Base-by-base conservation (phyloP, 805 yeast species). In the Pichia gijzeniarum region DNA sequence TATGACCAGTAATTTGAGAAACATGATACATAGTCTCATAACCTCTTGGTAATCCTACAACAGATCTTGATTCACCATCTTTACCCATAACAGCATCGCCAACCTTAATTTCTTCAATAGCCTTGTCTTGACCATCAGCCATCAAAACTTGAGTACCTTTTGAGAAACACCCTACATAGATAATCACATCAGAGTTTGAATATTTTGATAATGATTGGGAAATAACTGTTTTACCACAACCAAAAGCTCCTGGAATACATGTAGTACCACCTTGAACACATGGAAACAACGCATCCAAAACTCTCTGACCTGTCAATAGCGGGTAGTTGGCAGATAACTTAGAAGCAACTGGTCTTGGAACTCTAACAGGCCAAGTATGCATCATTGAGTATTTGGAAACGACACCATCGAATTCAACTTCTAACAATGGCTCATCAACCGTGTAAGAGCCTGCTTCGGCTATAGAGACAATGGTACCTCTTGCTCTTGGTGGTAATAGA, bases 221-320 rank as follows among this genome's bases (percentile, higher is more conserved):
- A 38, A 51, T 51, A 37, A 51, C 53, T 7, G 53, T 51, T 67
- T 90, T 93, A 69, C 99, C 99, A 71, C 98, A 93, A 53, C 99
- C 99, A 60, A 93, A 93, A 53, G 99, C 99, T 72, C 99, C 99
- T 39, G 99, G 99, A 67, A 93, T 93, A 84, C 99, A 95, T 31
- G 99, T 93, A 34, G 99, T 93, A 74, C 99, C 99, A 73, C 99
- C 99, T 75, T 93, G 99, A 58, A 93, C 99, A 80, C 95, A 85
- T 40, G 99, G 99, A 78, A 93, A 93, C 54, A 93, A 77, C 27
- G 99, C 83, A 70, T 93, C 99, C 67, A 93, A 76, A 42, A 93
- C 99, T 77, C 99, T 86, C 75, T 93, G 99, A 61, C 99, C 99
- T 17, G 99, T 93, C 60, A 93, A 77, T 58, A 93, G 76, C 43